Evolutionary conservation across 73 alveolate species (phyloP), one percentile per base, ranked within the genome.

Genomic region (Breviolum minutum): DNA sequence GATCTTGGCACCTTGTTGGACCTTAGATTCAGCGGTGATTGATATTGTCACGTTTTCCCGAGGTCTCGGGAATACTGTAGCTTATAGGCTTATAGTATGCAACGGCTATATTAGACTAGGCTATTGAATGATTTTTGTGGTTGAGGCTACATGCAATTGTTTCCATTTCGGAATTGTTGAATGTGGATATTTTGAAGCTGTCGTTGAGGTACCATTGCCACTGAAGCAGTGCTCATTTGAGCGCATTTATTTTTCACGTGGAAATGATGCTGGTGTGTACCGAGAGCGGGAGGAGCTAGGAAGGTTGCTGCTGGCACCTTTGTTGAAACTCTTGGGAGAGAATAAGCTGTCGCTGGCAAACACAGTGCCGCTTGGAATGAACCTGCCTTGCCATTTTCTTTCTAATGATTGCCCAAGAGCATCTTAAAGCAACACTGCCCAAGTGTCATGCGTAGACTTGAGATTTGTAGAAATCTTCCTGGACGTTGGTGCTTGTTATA

Each of bases 171-270:
- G 12, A 32, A 32, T 30, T 0, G 1, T 69, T 68, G 77, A 69
- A 17, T 20, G 79, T 1, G 4, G 26, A 20, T 17, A n/a, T 11
- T 40, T 24, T n/a, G 19, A 14, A 76, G 40, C 27, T 40, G 22
- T 8, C 12, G 29, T 19, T 63, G 32, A 69, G 79, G 79, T 70
- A 61, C 97, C 97, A 68, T 22, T 68, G 70, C 95, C 99, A 9
- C 29, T 69, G 90, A 95, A 71, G 95, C 95, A 70, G 82, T 95
- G 99, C 95, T 80, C 95, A 73, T 95, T 95, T 62, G 99, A 95
- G 68, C 87, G 99, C 81, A 95, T 95, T 89, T 95, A 95, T 86
- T 95, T 95, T 84, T 95, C 99, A 14, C 95, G 99, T 30, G 99
- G 99, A 63, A 83, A 83, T 68, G 99, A 95, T 8, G 95, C 99